phyloP scores from a whole-genome alignment of 805 yeast species.

The Starmerella stigmatis region DNA sequence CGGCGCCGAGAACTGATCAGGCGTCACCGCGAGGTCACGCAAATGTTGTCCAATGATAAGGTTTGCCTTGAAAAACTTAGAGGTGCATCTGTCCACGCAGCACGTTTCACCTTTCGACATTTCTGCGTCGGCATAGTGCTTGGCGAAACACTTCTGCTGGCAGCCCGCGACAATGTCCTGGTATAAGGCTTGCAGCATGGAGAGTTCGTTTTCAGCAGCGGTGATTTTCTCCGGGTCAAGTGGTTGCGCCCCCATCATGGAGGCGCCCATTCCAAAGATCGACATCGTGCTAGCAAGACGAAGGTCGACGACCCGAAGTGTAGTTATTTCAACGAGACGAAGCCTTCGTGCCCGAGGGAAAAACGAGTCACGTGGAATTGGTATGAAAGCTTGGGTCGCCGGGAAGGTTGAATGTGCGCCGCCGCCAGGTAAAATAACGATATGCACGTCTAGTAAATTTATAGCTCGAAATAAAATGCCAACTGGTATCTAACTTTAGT shows the following conservation, averaged over 20 bases:
- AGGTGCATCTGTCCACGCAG: constrained; percentile 79
- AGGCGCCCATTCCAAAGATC: constrained; percentile 28
- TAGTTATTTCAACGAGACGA: too few relatives aligned
- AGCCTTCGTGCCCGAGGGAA: too few relatives aligned
- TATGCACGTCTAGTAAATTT: too few relatives aligned
- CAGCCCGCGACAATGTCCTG: constrained; percentile 48
- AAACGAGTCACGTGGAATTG: too few relatives aligned
- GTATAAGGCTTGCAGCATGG: constrained; percentile 28
- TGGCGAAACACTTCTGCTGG: constrained; percentile 66
- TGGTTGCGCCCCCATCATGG: constrained; percentile 25
- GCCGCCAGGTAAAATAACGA: too few relatives aligned
- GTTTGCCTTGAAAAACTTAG: constrained; percentile 66
- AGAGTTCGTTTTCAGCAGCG: constrained; percentile 31
- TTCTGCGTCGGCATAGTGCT: constrained; percentile 76
- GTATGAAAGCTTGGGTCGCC: too few relatives aligned
- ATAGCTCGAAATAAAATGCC: too few relatives aligned
- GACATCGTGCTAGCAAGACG: constrained; percentile 26
- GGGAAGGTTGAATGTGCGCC: too few relatives aligned
- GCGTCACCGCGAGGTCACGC: constrained; percentile 17
- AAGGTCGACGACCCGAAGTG: background rate
- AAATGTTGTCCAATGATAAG: constrained; percentile 30
- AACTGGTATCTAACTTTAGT: too few relatives aligned
- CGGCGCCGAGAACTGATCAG: constrained; percentile 16
- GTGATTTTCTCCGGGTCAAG: constrained; percentile 27
- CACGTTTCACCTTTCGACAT: constrained; percentile 71